Conservation (phyloP, 179 eudicot species). For the Gypsophila paniculata region DNA sequence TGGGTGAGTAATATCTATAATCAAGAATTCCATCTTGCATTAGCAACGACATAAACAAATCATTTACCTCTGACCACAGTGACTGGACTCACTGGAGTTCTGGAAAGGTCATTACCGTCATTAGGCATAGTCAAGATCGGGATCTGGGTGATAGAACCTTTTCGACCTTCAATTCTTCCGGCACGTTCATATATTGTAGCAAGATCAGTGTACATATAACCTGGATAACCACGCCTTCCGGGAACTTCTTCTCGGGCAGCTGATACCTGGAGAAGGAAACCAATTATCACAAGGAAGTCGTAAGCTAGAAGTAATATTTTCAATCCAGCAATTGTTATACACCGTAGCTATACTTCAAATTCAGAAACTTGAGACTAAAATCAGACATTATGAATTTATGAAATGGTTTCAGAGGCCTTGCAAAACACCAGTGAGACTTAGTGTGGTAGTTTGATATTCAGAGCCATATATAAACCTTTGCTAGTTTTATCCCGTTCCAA, state of each 20-base stretch:
- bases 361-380: background rate
- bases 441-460: background rate
- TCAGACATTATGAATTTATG: background rate
- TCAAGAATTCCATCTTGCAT: conserved; percentile 12
- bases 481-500: background rate
- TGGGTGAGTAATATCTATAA: conserved; percentile 95
- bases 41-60: background rate
- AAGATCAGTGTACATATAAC: conserved; percentile 98
- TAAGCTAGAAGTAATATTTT: conserved; percentile 1
- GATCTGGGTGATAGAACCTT: conserved; percentile 94
- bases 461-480: background rate
- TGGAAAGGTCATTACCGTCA: conserved; percentile 61
- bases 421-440: background rate
- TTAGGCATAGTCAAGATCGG: conserved; percentile 98
- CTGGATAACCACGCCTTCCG: conserved; percentile 99
- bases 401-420: background rate
- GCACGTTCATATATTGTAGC: conserved; percentile 99
- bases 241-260: conserved; percentile 99
- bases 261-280: conserved; percentile 56
- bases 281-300: background rate
- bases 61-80: too few relatives aligned
- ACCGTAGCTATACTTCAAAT: background rate
- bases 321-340: background rate
- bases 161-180: conserved; percentile 96
- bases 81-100: too few relatives aligned